Evolutionary conservation across 2,329 filamentous ascomycete species (phyloP).

Genomic region (Paraphaeosphaeria minitans): DNA sequence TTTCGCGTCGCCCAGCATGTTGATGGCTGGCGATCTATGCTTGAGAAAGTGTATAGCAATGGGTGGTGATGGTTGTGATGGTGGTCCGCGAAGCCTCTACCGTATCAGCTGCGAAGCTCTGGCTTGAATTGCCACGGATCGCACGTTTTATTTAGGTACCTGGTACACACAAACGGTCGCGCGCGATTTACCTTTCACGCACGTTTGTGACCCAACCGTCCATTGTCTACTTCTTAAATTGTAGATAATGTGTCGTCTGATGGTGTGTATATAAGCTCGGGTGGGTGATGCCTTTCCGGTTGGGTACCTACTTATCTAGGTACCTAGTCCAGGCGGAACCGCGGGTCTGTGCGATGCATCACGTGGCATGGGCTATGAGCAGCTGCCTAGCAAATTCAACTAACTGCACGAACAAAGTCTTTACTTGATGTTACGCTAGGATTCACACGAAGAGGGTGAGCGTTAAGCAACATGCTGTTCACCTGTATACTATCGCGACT

Average conservation of each 20-base stretch:
- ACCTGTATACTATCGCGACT: no score
- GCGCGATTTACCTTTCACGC: not conserved
- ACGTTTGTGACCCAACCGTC: not conserved
- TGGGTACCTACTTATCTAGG: no score
- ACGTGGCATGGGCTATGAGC: not conserved
- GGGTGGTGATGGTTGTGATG: not conserved
- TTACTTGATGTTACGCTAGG: not conserved
- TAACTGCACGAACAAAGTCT: not conserved
- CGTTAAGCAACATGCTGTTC: no score
- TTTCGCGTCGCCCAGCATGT: constrained; percentile 32
- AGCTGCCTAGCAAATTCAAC: not conserved
- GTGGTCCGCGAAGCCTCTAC: not conserved
- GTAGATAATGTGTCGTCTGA: constrained; percentile 2
- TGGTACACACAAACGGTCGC: not conserved
- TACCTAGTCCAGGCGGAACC: not conserved
- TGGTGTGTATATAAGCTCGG: not conserved
- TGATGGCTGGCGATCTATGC: constrained; percentile 3
- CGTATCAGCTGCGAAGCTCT: not conserved
- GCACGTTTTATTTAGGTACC: not conserved
- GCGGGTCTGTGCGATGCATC: not conserved
- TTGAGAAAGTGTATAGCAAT: not conserved
- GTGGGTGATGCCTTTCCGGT: not conserved
- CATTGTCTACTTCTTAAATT: constrained; percentile 1
- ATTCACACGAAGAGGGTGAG: no score
- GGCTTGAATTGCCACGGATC: not conserved